Percentiles rank a stretch among this genome's conserved stretches.
These are phyloP conservation scores for Cyberlindnera americana DNA, from an alignment of 805 yeast species.

Conservation along the genomic window DNA sequence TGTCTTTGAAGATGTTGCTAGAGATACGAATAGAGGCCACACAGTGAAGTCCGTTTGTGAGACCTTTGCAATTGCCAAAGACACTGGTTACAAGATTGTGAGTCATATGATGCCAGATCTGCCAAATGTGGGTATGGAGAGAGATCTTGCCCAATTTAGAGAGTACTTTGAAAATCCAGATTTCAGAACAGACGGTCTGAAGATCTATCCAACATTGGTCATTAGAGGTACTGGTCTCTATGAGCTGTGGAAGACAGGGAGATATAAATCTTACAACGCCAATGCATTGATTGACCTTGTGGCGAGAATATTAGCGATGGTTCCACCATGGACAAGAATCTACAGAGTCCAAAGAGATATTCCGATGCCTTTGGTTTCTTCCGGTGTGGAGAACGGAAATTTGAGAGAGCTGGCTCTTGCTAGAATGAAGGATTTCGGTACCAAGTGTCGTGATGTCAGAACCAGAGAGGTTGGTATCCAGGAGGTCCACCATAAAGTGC, in stretches of 20 bases:
- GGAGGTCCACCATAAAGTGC: conserved; percentile 95
- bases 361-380: conserved; percentile 97
- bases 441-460: conserved; percentile 92
- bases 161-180: conserved; percentile 97
- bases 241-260: conserved; percentile 95
- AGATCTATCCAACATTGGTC: conserved; percentile 92
- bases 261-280: conserved; percentile 91
- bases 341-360: conserved; percentile 98
- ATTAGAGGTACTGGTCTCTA: conserved; percentile 96
- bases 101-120: conserved; percentile 99
- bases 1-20: conserved; percentile 95
- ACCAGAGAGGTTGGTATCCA: conserved; percentile 98
- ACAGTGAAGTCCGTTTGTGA: conserved; percentile 95
- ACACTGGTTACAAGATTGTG: conserved; percentile 96
- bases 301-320: conserved; percentile 91
- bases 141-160: conserved; percentile 92
- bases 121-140: conserved; percentile 98
- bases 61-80: conserved; percentile 94
- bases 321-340: conserved; percentile 99
- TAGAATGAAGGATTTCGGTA: conserved; percentile 97
- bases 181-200: conserved; percentile 94
- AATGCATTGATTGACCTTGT: conserved; percentile 91
- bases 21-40: conserved; percentile 98
- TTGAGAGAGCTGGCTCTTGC: conserved; percentile 92
- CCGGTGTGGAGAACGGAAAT: conserved; percentile 98